Percentiles rank a stretch among this genome's conserved stretches.
phyloP scores from a whole-genome alignment of 495 filamentous ascomycete species.

The Tuber borchii region DNA sequence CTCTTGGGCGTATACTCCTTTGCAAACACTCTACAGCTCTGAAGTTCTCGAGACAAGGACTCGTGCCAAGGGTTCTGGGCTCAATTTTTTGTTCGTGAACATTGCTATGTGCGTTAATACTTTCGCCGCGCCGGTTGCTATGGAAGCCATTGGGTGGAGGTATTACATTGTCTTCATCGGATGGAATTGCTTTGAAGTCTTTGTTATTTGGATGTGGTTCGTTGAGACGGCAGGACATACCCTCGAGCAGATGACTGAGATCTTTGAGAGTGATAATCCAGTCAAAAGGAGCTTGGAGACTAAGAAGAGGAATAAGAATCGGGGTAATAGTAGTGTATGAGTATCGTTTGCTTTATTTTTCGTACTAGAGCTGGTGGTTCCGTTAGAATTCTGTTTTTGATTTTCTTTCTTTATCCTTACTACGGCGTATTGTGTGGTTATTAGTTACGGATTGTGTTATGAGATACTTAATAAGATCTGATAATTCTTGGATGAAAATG shows the following conservation, averaged over 20 bases:
- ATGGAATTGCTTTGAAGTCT: conserved; percentile 49
- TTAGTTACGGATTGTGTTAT: not conserved
- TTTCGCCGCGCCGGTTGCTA: conserved; percentile 51
- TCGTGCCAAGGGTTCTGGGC: conserved; percentile 49
- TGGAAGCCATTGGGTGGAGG: conserved; percentile 53
- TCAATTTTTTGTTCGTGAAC: conserved; percentile 44
- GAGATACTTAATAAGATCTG: not conserved
- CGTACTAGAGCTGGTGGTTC: not conserved
- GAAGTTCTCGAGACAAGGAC: conserved; percentile 46
- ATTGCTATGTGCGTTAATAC: conserved; percentile 47
- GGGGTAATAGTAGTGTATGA: not conserved
- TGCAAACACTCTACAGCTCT: conserved; percentile 48
- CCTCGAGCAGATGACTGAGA: conserved; percentile 61
- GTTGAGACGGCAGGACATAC: conserved; percentile 63
- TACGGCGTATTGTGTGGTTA: not conserved
- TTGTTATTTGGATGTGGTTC: conserved; percentile 59
- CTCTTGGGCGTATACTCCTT: conserved; percentile 58
- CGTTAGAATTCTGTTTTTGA: not conserved
- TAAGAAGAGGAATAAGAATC: conserved; percentile 37
- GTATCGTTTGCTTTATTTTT: not conserved
- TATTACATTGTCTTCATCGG: conserved; percentile 53
- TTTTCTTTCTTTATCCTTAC: not conserved
- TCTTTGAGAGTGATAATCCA: conserved; percentile 56
- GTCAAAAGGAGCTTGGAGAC: conserved; percentile 52
- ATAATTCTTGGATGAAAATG: not conserved